Evolutionary conservation across 2,329 filamentous ascomycete genomes (phyloP).

Genomic region (Daldinia eschscholtzii): DNA sequence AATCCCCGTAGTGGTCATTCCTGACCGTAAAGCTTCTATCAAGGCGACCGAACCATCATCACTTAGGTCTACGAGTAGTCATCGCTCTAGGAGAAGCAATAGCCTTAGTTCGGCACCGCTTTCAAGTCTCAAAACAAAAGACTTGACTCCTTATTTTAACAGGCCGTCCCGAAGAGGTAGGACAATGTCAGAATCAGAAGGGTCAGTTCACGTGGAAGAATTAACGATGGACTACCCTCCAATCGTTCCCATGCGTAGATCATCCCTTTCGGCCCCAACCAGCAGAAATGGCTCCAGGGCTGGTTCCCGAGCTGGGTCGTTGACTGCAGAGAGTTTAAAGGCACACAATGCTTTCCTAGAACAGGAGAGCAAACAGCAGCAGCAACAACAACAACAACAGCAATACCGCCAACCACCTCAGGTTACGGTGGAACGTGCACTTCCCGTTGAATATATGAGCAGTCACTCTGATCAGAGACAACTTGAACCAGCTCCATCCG

Average conservation of each 20-base stretch:
- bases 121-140: conserved; percentile 59
- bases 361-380: conserved; percentile 47
- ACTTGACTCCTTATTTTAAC: conserved; percentile 59
- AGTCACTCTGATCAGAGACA: conserved; percentile 48
- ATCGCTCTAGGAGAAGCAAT: conserved; percentile 65
- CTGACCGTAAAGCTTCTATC: conserved; percentile 67
- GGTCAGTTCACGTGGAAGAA: conserved; percentile 59
- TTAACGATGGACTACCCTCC: conserved; percentile 73
- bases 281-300: conserved; percentile 63
- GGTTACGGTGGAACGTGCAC: conserved; percentile 49
- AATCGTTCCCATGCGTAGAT: conserved; percentile 67
- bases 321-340: conserved; percentile 70
- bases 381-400: conserved; percentile 11
- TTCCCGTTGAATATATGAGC: conserved; percentile 48
- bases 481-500: conserved; percentile 51
- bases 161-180: conserved; percentile 57
- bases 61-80: conserved; percentile 72
- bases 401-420: conserved; percentile 42
- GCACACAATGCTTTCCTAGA: conserved; percentile 63
- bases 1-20: conserved; percentile 73
- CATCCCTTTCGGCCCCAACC: conserved; percentile 72
- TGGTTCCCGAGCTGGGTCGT: conserved; percentile 58
- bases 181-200: conserved; percentile 62
- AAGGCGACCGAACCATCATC: conserved; percentile 66
- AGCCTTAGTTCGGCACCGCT: conserved; percentile 64